A percentile compares a stretch with the other conserved stretches of the same genome.
phyloP scores from a whole-genome alignment of 2,329 filamentous ascomycete genomes.

The Fusarium tuaranense region DNA sequence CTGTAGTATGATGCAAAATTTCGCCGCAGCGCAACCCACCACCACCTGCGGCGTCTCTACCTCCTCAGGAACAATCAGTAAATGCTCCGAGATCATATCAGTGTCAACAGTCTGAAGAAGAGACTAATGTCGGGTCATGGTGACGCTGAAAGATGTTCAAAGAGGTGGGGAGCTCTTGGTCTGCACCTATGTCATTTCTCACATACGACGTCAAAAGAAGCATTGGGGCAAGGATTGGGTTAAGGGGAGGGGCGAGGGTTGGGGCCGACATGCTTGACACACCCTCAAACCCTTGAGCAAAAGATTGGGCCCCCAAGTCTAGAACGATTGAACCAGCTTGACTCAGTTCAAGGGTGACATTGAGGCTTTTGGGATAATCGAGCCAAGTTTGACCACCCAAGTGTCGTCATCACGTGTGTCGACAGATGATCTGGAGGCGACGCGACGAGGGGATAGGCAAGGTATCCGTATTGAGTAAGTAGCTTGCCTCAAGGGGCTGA shows the following conservation, averaged over 20 bases:
- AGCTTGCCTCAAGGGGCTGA: constrained; percentile 9
- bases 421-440: constrained; percentile 25
- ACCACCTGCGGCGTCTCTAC: constrained; percentile 1
- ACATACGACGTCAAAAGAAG: constrained; percentile 36
- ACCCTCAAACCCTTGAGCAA: background rate
- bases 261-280: background rate
- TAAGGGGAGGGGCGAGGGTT: background rate
- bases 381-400: constrained; percentile 16
- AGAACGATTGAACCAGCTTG: constrained; percentile 12
- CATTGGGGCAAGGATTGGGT: constrained; percentile 24
- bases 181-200: constrained; percentile 26
- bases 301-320: constrained; percentile 8
- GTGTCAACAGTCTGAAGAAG: background rate
- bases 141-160: background rate
- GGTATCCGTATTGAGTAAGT: constrained; percentile 11
- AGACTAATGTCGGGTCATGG: constrained; percentile 6
- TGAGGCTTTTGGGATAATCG: constrained; percentile 24
- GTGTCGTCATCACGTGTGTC: constrained; percentile 42
- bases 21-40: constrained; percentile 30
- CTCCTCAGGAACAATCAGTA: constrained; percentile 6
- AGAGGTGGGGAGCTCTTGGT: background rate
- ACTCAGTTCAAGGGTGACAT: constrained; percentile 24
- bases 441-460: background rate
- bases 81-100: background rate
- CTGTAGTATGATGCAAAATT: constrained; percentile 39